Evolutionary conservation across 192 early-diverging fungal species (phyloP).

Genomic region (Backusella liffmaniae): DNA sequence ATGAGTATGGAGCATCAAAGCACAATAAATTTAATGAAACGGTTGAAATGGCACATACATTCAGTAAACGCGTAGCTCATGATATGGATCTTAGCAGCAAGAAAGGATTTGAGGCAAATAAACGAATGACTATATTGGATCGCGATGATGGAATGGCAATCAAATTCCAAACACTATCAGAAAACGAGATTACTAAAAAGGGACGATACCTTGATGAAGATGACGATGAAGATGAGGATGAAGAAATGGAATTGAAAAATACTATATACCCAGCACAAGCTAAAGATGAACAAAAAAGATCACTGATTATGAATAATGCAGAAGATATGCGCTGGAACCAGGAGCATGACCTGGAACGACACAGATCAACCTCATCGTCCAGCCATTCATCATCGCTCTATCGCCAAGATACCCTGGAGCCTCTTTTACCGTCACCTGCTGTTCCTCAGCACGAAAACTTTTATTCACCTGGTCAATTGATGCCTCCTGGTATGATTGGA

Average conservation of each 20-base stretch:
- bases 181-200: slow-evolving; percentile 13
- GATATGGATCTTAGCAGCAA: slow-evolving; percentile 12
- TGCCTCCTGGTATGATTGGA: not conserved
- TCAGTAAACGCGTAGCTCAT: not conserved
- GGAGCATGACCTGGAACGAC: not conserved
- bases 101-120: slow-evolving; percentile 1
- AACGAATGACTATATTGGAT: slow-evolving; percentile 3
- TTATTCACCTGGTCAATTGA: not conserved
- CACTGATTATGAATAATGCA: not conserved
- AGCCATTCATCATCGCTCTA: not conserved
- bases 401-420: not conserved
- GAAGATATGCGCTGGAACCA: slow-evolving; percentile 8
- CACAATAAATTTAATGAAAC: not conserved
- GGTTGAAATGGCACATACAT: slow-evolving; percentile 6
- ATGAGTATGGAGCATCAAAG: not conserved
- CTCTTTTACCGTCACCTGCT: not conserved
- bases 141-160: slow-evolving; percentile 11
- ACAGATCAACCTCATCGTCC: not conserved
- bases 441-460: not conserved
- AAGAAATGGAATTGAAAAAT: not conserved
- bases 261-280: not conserved
- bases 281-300: not conserved
- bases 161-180: slow-evolving; percentile 10
- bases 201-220: not conserved
- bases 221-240: not conserved